Percentiles rank a stretch among this genome's conserved stretches.
Evolutionary conservation across 176 grass and related monocot species (phyloP).

Genomic region (maize (Zea mays)): Zm-B73-REFERENCE-NAM-5.0 NC_050102.1:142553501-142554000

Average conservation of each 20-base stretch:
- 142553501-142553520: background rate
- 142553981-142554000: background rate
- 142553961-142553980: background rate
- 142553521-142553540: background rate
- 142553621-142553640: background rate
- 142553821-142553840: background rate
- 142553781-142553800: conserved; percentile 9
- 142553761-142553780: background rate
- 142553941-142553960: background rate
- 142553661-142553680: background rate
- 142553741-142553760: background rate
- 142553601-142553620: background rate
- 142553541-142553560: conserved; percentile 1
- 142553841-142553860: background rate
- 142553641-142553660: conserved; percentile 10
- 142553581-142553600: background rate
- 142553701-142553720: conserved; percentile 6
- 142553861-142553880: background rate
- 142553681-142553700: background rate
- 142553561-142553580: background rate
- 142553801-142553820: background rate
- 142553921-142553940: background rate
- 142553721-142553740: background rate
- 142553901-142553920: background rate
- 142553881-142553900: conserved; percentile 7